Base-by-base conservation (phyloP, 2,329 filamentous ascomycete genomes). In the Pseudopyrenochaeta lycopersici region DNA sequence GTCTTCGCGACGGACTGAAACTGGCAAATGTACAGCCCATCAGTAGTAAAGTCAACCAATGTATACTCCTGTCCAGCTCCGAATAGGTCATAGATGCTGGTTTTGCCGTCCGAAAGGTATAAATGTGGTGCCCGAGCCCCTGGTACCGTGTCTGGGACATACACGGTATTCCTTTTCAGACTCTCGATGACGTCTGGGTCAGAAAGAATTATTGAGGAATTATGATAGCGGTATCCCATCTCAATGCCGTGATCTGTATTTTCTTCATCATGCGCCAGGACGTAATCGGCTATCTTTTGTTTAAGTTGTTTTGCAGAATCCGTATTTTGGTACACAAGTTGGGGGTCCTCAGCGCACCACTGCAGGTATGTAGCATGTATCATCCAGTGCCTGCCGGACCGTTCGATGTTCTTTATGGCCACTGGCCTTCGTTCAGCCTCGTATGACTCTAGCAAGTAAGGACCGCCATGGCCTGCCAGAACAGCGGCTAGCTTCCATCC, bases 401-500 rank as follows among this genome's bases (percentile, higher is more conserved):
- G 57, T 35, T 68, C 58, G n/a, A 76, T 48, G 27, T 62, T 66
- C 1, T 59, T 56, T 11, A 68, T 46, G 29, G 66, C 67, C 14
- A 68, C 62, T 5, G 70, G 71, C 2, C 66, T 42, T 9, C 73
- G 58, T 47, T 76, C 73, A 3, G 43, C 11, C 10, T 70, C 60
- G 53, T 76, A 76, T 7, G 67, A 60, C 10, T 46, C 38, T 1
- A 75, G 55, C 1, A 76, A 56, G 0, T 46, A 15, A 2, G 43
- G 40, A 0, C 70, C 64, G 1, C 64, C 73, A 23, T 67, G 60
- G 15, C 65, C 67, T n/a, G n/a, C n/a, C 2, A 73, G 15, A 2
- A 71, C 55, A 2, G 63, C 67, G 4, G 66, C 67, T 2, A 77
- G 55, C 29, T 71, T 71, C 75, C 75, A 78, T 17, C 66, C 70